These are phyloP conservation scores for Aspergillus campestris DNA, from an alignment of 495 filamentous ascomycete genomes.

Conservation along the genomic window DNA sequence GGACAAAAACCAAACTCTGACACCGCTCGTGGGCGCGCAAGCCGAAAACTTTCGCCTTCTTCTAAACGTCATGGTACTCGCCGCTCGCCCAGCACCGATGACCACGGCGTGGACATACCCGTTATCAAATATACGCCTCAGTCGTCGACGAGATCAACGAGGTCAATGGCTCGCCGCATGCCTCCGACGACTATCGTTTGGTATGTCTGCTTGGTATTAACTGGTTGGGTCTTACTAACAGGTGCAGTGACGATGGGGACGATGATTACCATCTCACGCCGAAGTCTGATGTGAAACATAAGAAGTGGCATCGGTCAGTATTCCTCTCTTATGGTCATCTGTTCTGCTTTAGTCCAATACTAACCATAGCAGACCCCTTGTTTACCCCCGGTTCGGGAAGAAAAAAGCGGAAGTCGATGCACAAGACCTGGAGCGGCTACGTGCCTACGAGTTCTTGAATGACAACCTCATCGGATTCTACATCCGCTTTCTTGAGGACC, in stretches of 20 bases:
- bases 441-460: slow-evolving; percentile 82
- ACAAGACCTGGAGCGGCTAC: slow-evolving; percentile 68
- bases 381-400: slow-evolving; percentile 60
- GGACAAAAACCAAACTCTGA: neutral
- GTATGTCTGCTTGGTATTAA: slow-evolving; percentile 6
- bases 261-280: slow-evolving; percentile 5
- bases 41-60: no score
- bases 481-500: slow-evolving; percentile 63
- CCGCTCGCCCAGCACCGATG: neutral
- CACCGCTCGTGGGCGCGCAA: neutral
- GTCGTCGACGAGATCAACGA: slow-evolving; percentile 16
- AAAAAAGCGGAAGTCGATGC: slow-evolving; percentile 69
- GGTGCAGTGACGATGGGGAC: slow-evolving; percentile 7
- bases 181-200: slow-evolving; percentile 11
- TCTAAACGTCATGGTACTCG: no score
- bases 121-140: slow-evolving; percentile 16
- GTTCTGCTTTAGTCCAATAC: neutral
- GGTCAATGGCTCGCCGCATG: slow-evolving; percentile 23
- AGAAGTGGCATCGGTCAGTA: slow-evolving; percentile 20
- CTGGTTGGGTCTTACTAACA: neutral
- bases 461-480: slow-evolving; percentile 89
- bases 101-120: slow-evolving; percentile 19
- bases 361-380: slow-evolving; percentile 44
- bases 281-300: slow-evolving; percentile 11
- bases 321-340: neutral